These are phyloP conservation scores for Cubamyces lactineus DNA, from an alignment of 768 basidiomycete genomes.

Conservation along the genomic window DNA sequence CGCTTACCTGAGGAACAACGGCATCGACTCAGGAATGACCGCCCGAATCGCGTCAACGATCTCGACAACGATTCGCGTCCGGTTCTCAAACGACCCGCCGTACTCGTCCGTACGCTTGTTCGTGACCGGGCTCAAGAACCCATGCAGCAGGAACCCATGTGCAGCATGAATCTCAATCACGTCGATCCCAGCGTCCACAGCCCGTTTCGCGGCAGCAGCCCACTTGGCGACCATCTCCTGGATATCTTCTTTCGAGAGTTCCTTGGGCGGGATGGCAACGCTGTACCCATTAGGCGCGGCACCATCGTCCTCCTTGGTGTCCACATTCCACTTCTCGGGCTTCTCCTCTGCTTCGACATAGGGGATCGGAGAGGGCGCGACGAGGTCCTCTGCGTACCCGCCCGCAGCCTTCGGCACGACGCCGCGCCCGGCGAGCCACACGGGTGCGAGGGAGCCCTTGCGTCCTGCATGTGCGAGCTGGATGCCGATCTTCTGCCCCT, in stretches of 20 bases:
- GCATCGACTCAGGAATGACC: slow-evolving; percentile 60
- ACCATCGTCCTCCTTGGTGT: background rate
- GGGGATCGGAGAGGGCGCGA: slow-evolving; percentile 56
- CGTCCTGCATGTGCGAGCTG: slow-evolving; percentile 78
- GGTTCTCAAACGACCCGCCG: slow-evolving; percentile 52
- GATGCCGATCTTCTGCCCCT: slow-evolving; percentile 67
- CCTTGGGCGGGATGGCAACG: slow-evolving; percentile 8
- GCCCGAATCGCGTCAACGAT: slow-evolving; percentile 65
- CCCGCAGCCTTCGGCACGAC: slow-evolving; percentile 41
- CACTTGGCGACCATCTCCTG: slow-evolving; percentile 32
- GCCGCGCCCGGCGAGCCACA: slow-evolving; percentile 57
- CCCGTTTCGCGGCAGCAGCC: slow-evolving; percentile 44
- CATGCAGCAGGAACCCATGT: slow-evolving; percentile 29
- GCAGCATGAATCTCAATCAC: slow-evolving; percentile 30
- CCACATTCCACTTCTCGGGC: background rate
- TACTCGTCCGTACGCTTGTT: slow-evolving; percentile 51
- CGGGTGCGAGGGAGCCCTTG: slow-evolving; percentile 63
- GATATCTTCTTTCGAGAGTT: slow-evolving; percentile 35
- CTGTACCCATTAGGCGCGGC: background rate
- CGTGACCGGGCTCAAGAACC: slow-evolving; percentile 41
- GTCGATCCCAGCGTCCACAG: slow-evolving; percentile 54
- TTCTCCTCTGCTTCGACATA: slow-evolving; percentile 33
- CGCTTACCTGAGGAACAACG: slow-evolving; percentile 68
- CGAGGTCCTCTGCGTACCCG: slow-evolving; percentile 39
- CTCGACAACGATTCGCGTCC: slow-evolving; percentile 59